Conservation (phyloP, 2,329 filamentous ascomycete genomes). For the Alternaria longipes region DNA sequence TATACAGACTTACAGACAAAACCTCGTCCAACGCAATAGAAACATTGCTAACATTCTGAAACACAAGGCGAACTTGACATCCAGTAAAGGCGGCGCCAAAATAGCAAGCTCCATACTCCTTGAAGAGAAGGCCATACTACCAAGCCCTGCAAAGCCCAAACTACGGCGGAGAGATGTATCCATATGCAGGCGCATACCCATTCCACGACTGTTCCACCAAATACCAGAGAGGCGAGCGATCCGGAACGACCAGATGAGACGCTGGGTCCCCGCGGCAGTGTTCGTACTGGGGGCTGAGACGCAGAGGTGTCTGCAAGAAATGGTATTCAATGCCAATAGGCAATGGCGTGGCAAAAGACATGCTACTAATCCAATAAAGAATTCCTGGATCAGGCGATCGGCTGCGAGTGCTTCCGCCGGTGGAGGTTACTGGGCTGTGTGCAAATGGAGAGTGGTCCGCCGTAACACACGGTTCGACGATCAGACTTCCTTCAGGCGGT, state of each 20-base stretch:
- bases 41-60: not conserved
- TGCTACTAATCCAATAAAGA: conserved; percentile 20
- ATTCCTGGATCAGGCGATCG: conserved; percentile 38
- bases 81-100: not conserved
- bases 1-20: not conserved
- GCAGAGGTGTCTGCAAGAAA: conserved; percentile 38
- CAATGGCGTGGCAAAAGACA: conserved; percentile 1
- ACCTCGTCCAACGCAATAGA: not conserved
- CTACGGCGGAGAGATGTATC: conserved; percentile 7
- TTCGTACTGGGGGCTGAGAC: conserved; percentile 41
- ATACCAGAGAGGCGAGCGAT: conserved; percentile 21
- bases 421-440: conserved; percentile 6
- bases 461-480: conserved; percentile 2
- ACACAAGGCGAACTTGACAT: too few species aligned
- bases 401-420: conserved; percentile 21
- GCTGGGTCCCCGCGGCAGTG: conserved; percentile 39
- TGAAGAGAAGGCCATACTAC: not conserved
- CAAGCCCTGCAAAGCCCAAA: not conserved
- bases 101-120: not conserved
- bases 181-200: not conserved
- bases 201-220: conserved; percentile 8
- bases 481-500: conserved; percentile 12
- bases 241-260: conserved; percentile 32
- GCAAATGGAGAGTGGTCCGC: not conserved
- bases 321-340: conserved; percentile 25